Percentiles rank a stretch among this genome's conserved stretches.
These are phyloP conservation scores for Cyclotella atomus DNA, from an alignment of 108 stramenopile species.

Conservation along the genomic window DNA sequence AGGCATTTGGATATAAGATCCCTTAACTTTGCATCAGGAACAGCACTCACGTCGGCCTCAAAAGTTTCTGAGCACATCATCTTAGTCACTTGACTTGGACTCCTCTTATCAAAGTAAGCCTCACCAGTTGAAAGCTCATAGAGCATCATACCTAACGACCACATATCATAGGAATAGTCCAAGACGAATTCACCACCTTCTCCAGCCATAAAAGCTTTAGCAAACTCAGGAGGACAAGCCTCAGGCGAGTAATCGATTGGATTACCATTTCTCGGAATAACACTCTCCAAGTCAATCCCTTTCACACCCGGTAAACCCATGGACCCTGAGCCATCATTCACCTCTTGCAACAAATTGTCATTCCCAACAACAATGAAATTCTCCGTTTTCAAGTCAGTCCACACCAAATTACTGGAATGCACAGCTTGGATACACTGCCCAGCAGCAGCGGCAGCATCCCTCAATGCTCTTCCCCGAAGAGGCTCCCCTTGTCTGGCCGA, in stretches of 20 bases:
- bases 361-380: slow-evolving; percentile 59
- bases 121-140: slow-evolving; percentile 57
- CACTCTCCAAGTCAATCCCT: slow-evolving; percentile 58
- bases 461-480: slow-evolving; percentile 55
- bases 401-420: slow-evolving; percentile 59
- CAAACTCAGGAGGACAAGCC: slow-evolving; percentile 91
- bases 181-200: slow-evolving; percentile 75
- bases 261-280: slow-evolving; percentile 40
- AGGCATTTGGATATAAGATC: slow-evolving; percentile 76
- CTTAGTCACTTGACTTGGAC: slow-evolving; percentile 73
- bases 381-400: slow-evolving; percentile 73
- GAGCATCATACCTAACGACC: slow-evolving; percentile 67
- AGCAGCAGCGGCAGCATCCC: slow-evolving; percentile 55
- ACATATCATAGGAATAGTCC: slow-evolving; percentile 62
- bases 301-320: slow-evolving; percentile 51
- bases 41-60: slow-evolving; percentile 45
- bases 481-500: slow-evolving; percentile 37
- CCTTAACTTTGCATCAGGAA: slow-evolving; percentile 57
- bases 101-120: slow-evolving; percentile 75
- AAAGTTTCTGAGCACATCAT: slow-evolving; percentile 50
- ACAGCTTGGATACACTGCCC: slow-evolving; percentile 63
- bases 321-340: slow-evolving; percentile 37
- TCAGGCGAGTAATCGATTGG: slow-evolving; percentile 69
- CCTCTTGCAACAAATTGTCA: slow-evolving; percentile 39
- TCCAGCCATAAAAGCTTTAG: slow-evolving; percentile 71